phyloP scores from a whole-genome alignment of 176 grass and related monocot species.

The Aegilops speltoides region DNA sequence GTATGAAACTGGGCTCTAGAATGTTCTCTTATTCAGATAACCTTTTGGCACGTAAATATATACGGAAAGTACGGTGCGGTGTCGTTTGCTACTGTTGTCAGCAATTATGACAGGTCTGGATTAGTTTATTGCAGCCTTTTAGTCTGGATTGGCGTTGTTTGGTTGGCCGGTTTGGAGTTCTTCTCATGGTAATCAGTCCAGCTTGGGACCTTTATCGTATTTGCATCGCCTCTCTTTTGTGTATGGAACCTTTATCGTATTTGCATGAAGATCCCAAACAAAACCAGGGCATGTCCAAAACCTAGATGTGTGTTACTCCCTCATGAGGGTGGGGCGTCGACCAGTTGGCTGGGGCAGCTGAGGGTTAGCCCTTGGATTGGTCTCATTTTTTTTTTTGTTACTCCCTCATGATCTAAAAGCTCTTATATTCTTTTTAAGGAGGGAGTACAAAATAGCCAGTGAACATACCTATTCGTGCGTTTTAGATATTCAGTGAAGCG shows the following conservation, averaged over 20 bases:
- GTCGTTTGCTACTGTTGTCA: neutral
- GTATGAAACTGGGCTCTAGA: no score
- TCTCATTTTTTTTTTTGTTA: no score
- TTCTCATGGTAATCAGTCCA: neutral
- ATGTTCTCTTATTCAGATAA: slow-evolving; percentile 3
- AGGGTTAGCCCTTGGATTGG: no score
- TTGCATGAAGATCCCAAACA: neutral
- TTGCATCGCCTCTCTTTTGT: neutral
- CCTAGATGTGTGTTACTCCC: neutral
- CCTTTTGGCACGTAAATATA: slow-evolving; percentile 13
- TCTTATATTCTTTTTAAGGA: no score
- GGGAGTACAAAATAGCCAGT: no score
- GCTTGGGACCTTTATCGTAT: neutral
- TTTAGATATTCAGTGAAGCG: no score
- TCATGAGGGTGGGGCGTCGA: no score
- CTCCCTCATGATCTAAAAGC: no score
- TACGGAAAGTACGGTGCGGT: neutral
- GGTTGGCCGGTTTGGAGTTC: neutral
- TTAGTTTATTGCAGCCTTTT: neutral
- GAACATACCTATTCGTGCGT: no score
- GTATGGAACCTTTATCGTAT: neutral
- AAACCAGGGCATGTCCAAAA: neutral
- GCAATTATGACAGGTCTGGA: neutral
- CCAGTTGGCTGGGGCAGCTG: no score
- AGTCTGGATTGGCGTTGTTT: neutral